phyloP scores from a whole-genome alignment of 2,329 filamentous ascomycete genomes.

The Chaetomiaceae sp. region DNA sequence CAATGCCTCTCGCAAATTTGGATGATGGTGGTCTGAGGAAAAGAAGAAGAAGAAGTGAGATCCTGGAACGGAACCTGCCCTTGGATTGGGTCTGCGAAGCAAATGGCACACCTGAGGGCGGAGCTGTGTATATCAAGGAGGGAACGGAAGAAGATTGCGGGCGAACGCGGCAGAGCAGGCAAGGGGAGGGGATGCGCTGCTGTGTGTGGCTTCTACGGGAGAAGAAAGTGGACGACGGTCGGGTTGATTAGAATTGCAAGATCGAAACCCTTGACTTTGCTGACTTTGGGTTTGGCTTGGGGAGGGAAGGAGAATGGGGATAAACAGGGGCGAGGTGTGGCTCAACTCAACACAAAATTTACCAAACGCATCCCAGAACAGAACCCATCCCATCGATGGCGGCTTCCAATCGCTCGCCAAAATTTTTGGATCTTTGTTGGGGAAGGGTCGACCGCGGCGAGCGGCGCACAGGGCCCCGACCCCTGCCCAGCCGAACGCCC shows the following conservation, averaged over 20 bases:
- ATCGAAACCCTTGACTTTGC: not conserved
- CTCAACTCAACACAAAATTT: conserved; percentile 19
- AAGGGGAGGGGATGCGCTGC: conserved; percentile 1
- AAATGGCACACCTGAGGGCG: too few species aligned
- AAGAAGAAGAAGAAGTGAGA: not conserved
- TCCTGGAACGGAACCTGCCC: not conserved
- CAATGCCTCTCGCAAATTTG: not conserved
- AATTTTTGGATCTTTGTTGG: conserved; percentile 33
- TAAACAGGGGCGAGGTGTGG: not conserved
- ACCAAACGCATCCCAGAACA: conserved; percentile 3
- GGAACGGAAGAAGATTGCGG: not conserved
- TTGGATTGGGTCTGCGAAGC: not conserved
- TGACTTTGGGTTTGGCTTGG: not conserved
- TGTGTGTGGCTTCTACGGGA: too few species aligned
- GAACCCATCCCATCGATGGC: conserved; percentile 9
- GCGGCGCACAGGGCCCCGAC: conserved; percentile 1
- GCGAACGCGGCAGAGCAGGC: too few species aligned
- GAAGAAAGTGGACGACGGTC: too few species aligned
- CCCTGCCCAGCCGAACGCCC: conserved; percentile 20
- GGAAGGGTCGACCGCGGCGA: conserved; percentile 23
- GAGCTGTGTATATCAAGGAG: not conserved
- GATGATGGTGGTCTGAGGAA: too few species aligned
- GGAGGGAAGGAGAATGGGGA: conserved; percentile 5
- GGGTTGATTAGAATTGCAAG: not conserved
- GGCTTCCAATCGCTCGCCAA: conserved; percentile 27